These are phyloP conservation scores for Lanmaoa rubissima DNA, from an alignment of 768 basidiomycete genomes.

Conservation along the genomic window DNA sequence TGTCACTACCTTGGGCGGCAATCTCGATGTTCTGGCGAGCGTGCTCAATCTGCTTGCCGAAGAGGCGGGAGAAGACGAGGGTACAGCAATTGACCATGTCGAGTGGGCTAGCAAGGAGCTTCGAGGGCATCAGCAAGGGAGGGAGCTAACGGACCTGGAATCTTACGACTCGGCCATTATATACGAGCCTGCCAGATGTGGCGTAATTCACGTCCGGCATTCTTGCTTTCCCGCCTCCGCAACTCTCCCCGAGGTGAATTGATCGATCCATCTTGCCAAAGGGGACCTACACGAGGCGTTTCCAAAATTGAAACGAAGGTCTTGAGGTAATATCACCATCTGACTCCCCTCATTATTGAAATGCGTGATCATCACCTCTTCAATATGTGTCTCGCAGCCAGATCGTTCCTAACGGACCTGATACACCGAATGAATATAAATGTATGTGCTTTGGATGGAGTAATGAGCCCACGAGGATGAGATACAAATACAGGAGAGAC, in stretches of 20 bases:
- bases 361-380: slow-evolving; percentile 32
- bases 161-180: slow-evolving; percentile 15
- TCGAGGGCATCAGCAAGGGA: slow-evolving; percentile 24
- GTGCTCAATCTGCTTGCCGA: slow-evolving; percentile 20
- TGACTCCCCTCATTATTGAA: slow-evolving; percentile 27
- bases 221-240: slow-evolving; percentile 10
- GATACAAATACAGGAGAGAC: slow-evolving; percentile 30
- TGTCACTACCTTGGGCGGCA: slow-evolving; percentile 21
- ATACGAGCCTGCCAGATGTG: slow-evolving; percentile 21
- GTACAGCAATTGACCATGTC: slow-evolving; percentile 28
- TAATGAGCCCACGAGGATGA: slow-evolving; percentile 29
- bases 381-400: slow-evolving; percentile 24
- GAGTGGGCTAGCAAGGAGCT: slow-evolving; percentile 18
- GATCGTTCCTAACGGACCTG: slow-evolving; percentile 28
- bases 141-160: slow-evolving; percentile 9
- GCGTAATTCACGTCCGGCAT: slow-evolving; percentile 18
- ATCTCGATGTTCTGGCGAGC: slow-evolving; percentile 21
- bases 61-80: slow-evolving; percentile 23
- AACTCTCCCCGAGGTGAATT: slow-evolving; percentile 20
- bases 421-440: slow-evolving; percentile 15
- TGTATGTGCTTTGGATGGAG: slow-evolving; percentile 20
- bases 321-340: slow-evolving; percentile 36
- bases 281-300: slow-evolving; percentile 26
- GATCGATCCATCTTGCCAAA: slow-evolving; percentile 14
- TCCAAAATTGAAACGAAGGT: slow-evolving; percentile 24